phyloP scores from a whole-genome alignment of 1,284 basidiomycete genomes.

The Ustilago crameri region DNA sequence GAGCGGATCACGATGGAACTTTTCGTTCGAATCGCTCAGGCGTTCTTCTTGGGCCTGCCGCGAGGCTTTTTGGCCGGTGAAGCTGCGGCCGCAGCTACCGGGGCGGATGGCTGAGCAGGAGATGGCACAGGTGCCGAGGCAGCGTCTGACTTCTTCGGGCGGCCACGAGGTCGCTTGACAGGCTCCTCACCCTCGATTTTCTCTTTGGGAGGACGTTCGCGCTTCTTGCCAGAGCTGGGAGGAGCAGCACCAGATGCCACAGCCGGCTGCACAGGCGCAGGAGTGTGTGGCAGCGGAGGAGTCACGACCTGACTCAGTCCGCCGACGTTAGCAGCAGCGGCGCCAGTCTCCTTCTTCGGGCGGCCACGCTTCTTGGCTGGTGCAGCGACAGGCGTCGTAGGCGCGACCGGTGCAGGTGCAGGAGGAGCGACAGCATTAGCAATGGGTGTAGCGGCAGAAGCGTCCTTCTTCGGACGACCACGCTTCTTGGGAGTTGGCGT shows the following conservation, averaged over 20 bases:
- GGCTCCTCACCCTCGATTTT: conserved; percentile 24
- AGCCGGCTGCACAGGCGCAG: conserved; percentile 9
- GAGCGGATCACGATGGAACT: too few relatives aligned
- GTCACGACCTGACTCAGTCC: conserved; percentile 23
- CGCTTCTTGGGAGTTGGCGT: conserved; percentile 33
- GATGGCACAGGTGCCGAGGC: conserved; percentile 5
- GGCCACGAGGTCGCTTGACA: conserved; percentile 42
- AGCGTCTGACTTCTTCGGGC: conserved; percentile 34
- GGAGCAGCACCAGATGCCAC: conserved; percentile 13
- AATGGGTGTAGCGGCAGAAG: background rate
- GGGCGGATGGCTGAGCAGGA: background rate
- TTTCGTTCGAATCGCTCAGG: background rate
- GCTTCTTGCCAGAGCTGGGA: conserved; percentile 36
- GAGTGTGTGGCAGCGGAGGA: conserved; percentile 21
- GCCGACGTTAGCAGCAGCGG: conserved; percentile 8
- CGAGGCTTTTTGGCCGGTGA: conserved; percentile 28
- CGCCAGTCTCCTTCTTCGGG: conserved; percentile 22
- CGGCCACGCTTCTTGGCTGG: conserved; percentile 28
- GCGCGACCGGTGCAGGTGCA: background rate
- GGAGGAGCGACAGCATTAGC: background rate
- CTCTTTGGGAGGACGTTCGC: conserved; percentile 41
- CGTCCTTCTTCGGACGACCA: conserved; percentile 18
- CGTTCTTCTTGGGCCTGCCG: conserved; percentile 45
- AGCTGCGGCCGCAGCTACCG: background rate
- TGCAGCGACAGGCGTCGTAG: conserved; percentile 1